Evolutionary conservation across 495 filamentous ascomycete genomes (phyloP).

Genomic region (Terfezia claveryi): DNA sequence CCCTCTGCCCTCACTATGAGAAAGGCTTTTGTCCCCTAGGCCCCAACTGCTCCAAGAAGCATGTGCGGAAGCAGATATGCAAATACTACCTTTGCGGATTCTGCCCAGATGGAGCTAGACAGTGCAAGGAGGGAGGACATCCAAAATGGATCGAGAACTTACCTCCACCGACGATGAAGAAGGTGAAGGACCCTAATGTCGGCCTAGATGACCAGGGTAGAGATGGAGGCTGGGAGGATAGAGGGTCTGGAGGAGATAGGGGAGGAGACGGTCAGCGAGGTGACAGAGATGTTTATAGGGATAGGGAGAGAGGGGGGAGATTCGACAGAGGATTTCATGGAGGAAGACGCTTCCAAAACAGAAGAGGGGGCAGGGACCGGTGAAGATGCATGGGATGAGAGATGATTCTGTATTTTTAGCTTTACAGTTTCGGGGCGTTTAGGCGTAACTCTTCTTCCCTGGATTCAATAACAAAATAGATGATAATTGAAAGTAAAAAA

Average conservation of each 20-base stretch:
- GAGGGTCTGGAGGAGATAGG: conserved; percentile 30
- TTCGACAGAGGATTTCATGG: conserved; percentile 12
- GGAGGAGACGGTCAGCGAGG: conserved; percentile 26
- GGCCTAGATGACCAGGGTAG: conserved; percentile 31
- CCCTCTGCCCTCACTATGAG: conserved; percentile 84
- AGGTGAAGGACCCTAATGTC: conserved; percentile 39
- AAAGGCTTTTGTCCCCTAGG: conserved; percentile 88
- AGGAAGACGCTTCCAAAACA: conserved; percentile 20
- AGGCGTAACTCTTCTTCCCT: no score
- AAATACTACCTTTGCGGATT: conserved; percentile 82
- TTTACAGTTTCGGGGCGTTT: no score
- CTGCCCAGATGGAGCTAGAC: conserved; percentile 56
- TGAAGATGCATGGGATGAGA: not conserved
- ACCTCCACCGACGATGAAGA: conserved; percentile 46
- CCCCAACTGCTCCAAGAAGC: conserved; percentile 63
- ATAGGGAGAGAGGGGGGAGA: conserved; percentile 20
- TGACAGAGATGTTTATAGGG: conserved; percentile 29
- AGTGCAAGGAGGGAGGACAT: conserved; percentile 60
- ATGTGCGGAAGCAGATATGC: conserved; percentile 57
- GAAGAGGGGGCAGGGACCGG: conserved; percentile 10
- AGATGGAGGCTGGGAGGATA: conserved; percentile 30
- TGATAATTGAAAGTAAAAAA: no score
- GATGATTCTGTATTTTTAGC: not conserved
- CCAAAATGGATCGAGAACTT: conserved; percentile 52
- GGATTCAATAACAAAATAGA: no score